These are phyloP conservation scores for Areca catechu DNA, from an alignment of 176 grass and related monocot species.

Conservation along the genomic window DNA sequence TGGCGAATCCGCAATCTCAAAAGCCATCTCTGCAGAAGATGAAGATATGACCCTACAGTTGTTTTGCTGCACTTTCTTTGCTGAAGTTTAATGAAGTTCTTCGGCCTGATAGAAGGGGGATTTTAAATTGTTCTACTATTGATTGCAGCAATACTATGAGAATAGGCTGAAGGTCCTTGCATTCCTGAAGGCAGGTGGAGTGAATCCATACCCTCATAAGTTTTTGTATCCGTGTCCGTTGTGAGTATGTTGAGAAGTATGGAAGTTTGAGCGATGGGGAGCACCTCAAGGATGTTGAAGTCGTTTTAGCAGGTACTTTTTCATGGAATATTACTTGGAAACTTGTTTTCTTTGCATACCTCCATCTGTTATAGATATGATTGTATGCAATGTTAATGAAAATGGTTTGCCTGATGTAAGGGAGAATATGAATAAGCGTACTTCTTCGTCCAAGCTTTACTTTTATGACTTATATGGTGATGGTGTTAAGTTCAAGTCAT, in stretches of 20 bases:
- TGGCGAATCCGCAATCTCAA: slow-evolving; percentile 18
- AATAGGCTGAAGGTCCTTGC: slow-evolving; percentile 67
- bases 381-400: too few species aligned
- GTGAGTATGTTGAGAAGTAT: slow-evolving; percentile 63
- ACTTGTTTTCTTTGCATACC: too few species aligned
- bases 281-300: slow-evolving; percentile 36
- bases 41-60: slow-evolving; percentile 94
- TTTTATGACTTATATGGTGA: slow-evolving; percentile 81
- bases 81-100: too few species aligned
- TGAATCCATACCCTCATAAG: slow-evolving; percentile 82
- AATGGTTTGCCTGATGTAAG: slow-evolving; percentile 23
- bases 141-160: slow-evolving; percentile 76
- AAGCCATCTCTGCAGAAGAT: slow-evolving; percentile 38
- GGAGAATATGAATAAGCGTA: slow-evolving; percentile 95
- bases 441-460: slow-evolving; percentile 80
- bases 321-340: too few species aligned
- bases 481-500: slow-evolving; percentile 84
- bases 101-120: too few species aligned
- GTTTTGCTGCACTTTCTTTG: slow-evolving; percentile 1
- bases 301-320: slow-evolving; percentile 51
- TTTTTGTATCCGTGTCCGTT: slow-evolving; percentile 43
- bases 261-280: slow-evolving; percentile 41
- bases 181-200: slow-evolving; percentile 29
- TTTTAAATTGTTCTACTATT: not conserved
- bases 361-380: too few species aligned